Base-by-base conservation (phyloP, 176 grass and related monocot species). In the Alopecurus myosuroides region DNA sequence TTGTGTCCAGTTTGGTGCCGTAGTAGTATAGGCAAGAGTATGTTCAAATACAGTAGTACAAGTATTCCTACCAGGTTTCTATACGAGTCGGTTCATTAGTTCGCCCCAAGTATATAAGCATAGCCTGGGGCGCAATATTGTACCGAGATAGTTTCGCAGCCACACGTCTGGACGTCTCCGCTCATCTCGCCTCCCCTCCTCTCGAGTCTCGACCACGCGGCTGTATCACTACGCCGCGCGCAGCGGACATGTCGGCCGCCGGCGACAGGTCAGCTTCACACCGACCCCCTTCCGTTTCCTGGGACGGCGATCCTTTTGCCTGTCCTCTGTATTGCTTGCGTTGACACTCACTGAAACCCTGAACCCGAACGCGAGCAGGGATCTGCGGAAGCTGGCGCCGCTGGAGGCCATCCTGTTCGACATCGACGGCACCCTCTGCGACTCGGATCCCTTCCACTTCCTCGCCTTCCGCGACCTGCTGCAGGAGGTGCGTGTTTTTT, bases 371-470 rank as follows among this genome's bases (percentile, higher is more conserved):
- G 70, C 1, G 19, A 74, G 74, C 68, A 72, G 71, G n/a, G 7
- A 81, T 18, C 79, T 92, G 60, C 37, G 55, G 36, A 66, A 89
- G 68, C 78, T 97, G 51, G 88, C 95, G 79, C 90, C 95, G 13
- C 76, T 94, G 57, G 95, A 92, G 49, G 92, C 92, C 7, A 37
- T 97, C 81, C 76, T 92, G 52, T 97, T 97, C 36, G 92, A 97
- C 82, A 89, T 97, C 36, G 92, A 97, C 61, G 95, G 95, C 50
- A 97, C 95, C 12, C 70, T 97, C 12, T 88, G 81, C 46, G 95
- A 97, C 82, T 97, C 95, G 46, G 95, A 97, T 39, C 95, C 95
- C 12, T 77, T 94, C 81, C 95, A 97, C 76, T 97, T 91, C 63
- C 72, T 57, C 35, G 95, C 95, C 28, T 94, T 91, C 76, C 90